Base-by-base conservation (phyloP, 1,284 basidiomycete species). In the Cutaneotrichosporon mucoides region DNA sequence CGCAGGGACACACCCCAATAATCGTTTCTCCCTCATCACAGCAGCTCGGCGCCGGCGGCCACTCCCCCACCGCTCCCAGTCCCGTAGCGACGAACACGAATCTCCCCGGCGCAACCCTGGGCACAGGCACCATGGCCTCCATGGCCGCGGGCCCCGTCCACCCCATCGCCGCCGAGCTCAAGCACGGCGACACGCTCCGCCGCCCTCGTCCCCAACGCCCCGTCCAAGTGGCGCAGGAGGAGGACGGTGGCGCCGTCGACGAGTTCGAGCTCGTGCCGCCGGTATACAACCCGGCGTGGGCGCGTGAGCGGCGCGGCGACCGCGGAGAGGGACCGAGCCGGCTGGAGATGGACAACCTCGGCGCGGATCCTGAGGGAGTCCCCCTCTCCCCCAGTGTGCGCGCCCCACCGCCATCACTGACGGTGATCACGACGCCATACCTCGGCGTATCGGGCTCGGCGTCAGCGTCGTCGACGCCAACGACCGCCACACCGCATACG, bases 221-320 rank as follows among this genome's bases (percentile, higher is more conserved):
- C 5, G 11, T 37, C 5, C 53, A 47, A 37, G 57, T 58, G 2
- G 57, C 40, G 13, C 57, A 59, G 48, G 57, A 59, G 53, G 40
- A 53, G 35, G 57, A 59, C 42, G 57, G 53, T 36, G 57, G 57
- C 12, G 42, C 47, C 8, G 37, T 55, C 3, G 57, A 54, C 35
- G 53, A 44, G n/a, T 34, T 49, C 42, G 57, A 59, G 36, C 53
- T 59, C 43, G 53, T 59, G 5, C 57, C 57, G 16, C 57, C 57
- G 8, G 43, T 50, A 12, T 59, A 59, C 47, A 55, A 59, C 33
- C 57, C 57, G 4, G 57, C 48, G n/a, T 59, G 57, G 57, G 57
- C 57, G 8, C 57, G 24, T 2, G 24, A 24, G 24, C 47, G 5
- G 41, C 15, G 16, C 46, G 57, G 35, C 45, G 34, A 40, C 38